Base-by-base conservation (phyloP, 2,329 filamentous ascomycete species). In the Trichoderma polysporum region DNA sequence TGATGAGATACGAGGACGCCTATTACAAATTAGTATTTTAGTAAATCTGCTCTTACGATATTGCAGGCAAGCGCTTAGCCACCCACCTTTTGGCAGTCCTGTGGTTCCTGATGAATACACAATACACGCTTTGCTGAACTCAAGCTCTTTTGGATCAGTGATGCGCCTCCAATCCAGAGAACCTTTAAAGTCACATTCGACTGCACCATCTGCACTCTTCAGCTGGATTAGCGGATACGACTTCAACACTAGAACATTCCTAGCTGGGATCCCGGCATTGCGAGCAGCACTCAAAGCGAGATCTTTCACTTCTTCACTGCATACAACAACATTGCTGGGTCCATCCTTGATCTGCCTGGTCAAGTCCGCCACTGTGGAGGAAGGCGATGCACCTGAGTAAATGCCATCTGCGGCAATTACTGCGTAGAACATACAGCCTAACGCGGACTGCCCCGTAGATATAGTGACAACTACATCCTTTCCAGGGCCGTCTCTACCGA, bases 351-450 rank as follows among this genome's bases (percentile, higher is more conserved):
- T 71, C 71, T 83, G 80, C 39, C 83, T 79, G 3, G 80, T 80
- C 9, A 89, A 74, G 29, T 89, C 87, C 2, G 77, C 71, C 0
- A 80, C 77, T 0, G 85, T 86, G 5, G 80, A 82, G 0, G 81
- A 79, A 0, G 84, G 79, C 54, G 81, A 84, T 0, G 85, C 85
- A 5, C 85, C 83, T 7, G 84, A 85, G 70, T 86, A 89, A 29
- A 89, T 81, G 19, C 86, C 87, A 1, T 83, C 86, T 2, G 86
- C 85, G 3, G 84, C 86, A 53, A 89, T 79, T 61, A 87, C 82
- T 15, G 82, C 84, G 69, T 81, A 88, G 71, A 86, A 85, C 1
- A 86, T 70, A 13, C 82, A 78, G 0, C 85, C 82, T 0, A 88
- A 77, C 5, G 87, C 78, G 53, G 82, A 82, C 70, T 88, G 84